A percentile compares a stretch with the other conserved stretches of the same genome.
Conservation (phyloP, 2,329 filamentous ascomycete species). For the Sporothrix brasiliensis region DNA sequence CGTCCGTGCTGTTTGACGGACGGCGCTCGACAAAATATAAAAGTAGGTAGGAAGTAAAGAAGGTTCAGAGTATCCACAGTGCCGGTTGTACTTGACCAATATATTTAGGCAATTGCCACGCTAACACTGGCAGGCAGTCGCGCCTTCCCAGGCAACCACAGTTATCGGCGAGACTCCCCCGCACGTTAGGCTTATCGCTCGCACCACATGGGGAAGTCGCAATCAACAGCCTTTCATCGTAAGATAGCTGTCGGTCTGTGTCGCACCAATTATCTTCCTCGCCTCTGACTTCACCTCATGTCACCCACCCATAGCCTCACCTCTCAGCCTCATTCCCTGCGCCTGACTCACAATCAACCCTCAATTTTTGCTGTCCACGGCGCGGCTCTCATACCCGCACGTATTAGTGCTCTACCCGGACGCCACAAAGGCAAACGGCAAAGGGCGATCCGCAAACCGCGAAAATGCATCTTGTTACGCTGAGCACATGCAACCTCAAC, state of each 20-base stretch:
- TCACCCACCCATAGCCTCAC: background rate
- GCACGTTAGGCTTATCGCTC: conserved; percentile 28
- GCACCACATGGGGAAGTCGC: background rate
- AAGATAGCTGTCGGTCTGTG: too few species aligned
- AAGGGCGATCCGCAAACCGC: background rate
- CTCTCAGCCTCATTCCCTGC: background rate
- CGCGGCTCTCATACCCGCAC: conserved; percentile 4
- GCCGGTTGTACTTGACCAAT: background rate
- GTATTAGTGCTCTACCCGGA: too few species aligned
- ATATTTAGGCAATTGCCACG: conserved; percentile 1
- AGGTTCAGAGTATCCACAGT: conserved; percentile 13
- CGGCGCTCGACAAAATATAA: too few species aligned
- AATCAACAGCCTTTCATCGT: too few species aligned
- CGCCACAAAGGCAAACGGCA: too few species aligned
- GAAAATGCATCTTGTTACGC: conserved; percentile 39
- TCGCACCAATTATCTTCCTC: too few species aligned
- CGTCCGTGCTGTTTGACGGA: background rate
- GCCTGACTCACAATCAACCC: background rate
- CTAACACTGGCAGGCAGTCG: conserved; percentile 13
- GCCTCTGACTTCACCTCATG: background rate
- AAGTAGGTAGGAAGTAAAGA: background rate
- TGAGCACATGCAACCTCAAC: conserved; percentile 43
- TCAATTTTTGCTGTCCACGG: background rate
- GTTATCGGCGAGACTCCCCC: conserved; percentile 27
- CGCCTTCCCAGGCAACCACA: conserved; percentile 24